These are phyloP conservation scores for Solanum tacnaense DNA, from an alignment of 257 asterid genomes.

Conservation along the genomic window DNA sequence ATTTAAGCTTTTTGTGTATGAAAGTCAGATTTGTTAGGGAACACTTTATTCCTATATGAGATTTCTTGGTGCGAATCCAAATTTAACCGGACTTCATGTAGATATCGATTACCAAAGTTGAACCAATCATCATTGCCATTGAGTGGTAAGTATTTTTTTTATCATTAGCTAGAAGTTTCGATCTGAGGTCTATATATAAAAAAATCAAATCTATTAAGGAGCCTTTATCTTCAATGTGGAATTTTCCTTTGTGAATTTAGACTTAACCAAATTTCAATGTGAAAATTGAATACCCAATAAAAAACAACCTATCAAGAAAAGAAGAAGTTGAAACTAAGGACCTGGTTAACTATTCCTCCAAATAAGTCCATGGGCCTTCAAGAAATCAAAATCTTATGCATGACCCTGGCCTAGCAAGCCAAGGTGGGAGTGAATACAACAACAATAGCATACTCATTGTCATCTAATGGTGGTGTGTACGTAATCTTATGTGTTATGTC, in stretches of 20 bases:
- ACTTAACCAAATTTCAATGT: not conserved
- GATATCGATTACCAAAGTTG: not conserved
- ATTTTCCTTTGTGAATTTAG: not conserved
- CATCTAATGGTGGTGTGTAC: too few species aligned
- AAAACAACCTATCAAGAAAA: not conserved
- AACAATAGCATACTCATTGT: too few species aligned
- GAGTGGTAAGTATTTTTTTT: not conserved
- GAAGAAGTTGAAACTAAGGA: not conserved
- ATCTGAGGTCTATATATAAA: not conserved
- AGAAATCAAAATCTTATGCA: not conserved
- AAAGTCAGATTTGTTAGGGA: not conserved
- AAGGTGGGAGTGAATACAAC: too few species aligned
- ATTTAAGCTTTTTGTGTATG: not conserved
- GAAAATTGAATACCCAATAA: not conserved
- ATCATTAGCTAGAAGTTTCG: not conserved
- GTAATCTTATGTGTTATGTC: too few species aligned
- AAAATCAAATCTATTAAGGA: not conserved
- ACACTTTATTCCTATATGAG: accelerated
- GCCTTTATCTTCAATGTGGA: too few species aligned
- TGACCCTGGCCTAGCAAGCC: too few species aligned
- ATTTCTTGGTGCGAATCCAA: not conserved
- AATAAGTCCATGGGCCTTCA: not conserved
- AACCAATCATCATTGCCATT: not conserved
- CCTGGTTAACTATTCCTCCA: not conserved
- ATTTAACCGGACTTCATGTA: not conserved